Evolutionary conservation across 148 eudicot species (phyloP), one percentile per base, ranked within the genome.

Genomic region (Selenicereus undatus): DNA sequence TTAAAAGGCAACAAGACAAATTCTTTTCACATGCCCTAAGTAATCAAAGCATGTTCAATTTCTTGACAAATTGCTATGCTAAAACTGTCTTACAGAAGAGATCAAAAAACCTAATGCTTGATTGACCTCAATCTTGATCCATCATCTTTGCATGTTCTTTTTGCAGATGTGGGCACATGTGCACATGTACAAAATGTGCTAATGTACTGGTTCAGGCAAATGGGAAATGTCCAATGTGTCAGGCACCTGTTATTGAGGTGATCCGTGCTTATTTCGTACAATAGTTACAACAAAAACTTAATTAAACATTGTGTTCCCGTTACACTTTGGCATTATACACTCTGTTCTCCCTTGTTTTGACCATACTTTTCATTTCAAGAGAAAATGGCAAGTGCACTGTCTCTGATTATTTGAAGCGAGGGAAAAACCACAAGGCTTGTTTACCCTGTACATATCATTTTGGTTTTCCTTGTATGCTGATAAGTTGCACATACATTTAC

Each of bases 131-230:
- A 66, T 66, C 3, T 9, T 27, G 22, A 66, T 56, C 11, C 45
- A 56, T 29, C 54, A 42, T 26, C 16, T 24, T 51, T 71, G 11
- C 39, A 51, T 74, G 36, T 78, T 14, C 71, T 10, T 26, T 12
- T 32, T 74, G 73, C 88, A 95, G 99, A 83, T 95, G 99, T 79
- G 99, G 99, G 78, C 99, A 95, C 90, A 90, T 95, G 97, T 92
- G 99, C 90, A 88, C 95, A 35, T 95, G 99, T 82, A 84, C 94
- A 83, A 87, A 87, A 79, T 93, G 99, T 81, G 99, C 93, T 18
- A 86, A 89, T 52, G 72, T 86, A 22, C 81, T 95, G 87, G 88
- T 95, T 27, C 83, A 87, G 78, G 88, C 85, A 30, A 82, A 73
- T 26, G 92, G 91, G 77, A 93, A 90, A 65, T 93, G 97, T 56